Conservation (phyloP, 2,329 filamentous ascomycete species). For the Claviceps maximensis region DNA sequence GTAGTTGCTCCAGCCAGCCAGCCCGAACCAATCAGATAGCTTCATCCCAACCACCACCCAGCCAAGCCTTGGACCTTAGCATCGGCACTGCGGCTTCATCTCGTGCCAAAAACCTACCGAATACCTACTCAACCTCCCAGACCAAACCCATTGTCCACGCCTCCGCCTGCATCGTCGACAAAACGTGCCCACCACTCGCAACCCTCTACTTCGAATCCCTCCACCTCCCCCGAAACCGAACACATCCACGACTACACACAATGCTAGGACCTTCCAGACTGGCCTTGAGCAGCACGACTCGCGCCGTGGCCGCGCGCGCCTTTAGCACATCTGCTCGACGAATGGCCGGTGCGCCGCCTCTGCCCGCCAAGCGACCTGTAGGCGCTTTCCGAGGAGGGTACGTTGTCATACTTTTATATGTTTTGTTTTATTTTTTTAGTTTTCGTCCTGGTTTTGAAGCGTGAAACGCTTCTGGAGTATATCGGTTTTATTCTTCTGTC, state of each 20-base stretch:
- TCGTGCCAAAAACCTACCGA: too few relatives aligned
- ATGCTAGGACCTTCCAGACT: slow-evolving; percentile 34
- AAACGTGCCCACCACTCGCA: not conserved
- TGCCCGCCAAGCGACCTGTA: slow-evolving; percentile 44
- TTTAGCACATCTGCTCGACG: slow-evolving; percentile 40
- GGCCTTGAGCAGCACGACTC: slow-evolving; percentile 24
- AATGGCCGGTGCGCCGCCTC: slow-evolving; percentile 30
- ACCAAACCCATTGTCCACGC: slow-evolving; percentile 1
- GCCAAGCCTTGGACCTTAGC: not conserved
- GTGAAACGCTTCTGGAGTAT: too few relatives aligned
- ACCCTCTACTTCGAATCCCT: too few relatives aligned
- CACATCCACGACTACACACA: slow-evolving; percentile 4
- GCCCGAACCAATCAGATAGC: slow-evolving; percentile 9
- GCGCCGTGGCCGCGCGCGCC: slow-evolving; percentile 22
- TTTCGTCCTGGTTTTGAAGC: too few relatives aligned
- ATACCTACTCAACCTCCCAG: too few relatives aligned
- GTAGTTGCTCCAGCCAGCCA: not conserved
- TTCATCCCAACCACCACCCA: slow-evolving; percentile 4
- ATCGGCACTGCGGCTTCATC: not conserved
- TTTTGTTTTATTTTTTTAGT: too few relatives aligned
- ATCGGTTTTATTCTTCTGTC: too few relatives aligned
- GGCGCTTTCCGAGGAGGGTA: slow-evolving; percentile 50
- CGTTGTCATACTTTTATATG: slow-evolving; percentile 14
- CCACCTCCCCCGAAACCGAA: not conserved
- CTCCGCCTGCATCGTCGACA: not conserved